phyloP scores from a whole-genome alignment of 2,329 filamentous ascomycete genomes.

The Nannizzia gypsea region DNA sequence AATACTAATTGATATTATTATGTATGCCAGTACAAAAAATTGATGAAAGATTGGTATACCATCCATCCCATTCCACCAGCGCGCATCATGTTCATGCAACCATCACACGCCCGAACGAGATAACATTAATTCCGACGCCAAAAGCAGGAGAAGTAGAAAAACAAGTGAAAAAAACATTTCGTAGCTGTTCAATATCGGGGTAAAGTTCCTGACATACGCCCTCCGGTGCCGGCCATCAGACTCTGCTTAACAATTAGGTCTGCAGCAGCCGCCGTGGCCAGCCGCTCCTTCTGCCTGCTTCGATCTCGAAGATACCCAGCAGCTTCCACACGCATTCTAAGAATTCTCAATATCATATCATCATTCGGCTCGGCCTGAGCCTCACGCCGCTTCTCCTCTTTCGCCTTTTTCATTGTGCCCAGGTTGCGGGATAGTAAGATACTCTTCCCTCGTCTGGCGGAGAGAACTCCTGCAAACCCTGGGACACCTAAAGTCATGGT shows the following conservation, averaged over 20 bases:
- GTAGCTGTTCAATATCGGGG: slow-evolving; percentile 1
- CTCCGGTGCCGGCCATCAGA: slow-evolving; percentile 49
- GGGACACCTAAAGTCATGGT: slow-evolving; percentile 34
- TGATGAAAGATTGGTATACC: background rate
- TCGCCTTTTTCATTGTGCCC: slow-evolving; percentile 89
- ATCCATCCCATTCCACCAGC: background rate
- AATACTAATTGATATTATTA: background rate
- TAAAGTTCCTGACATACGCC: slow-evolving; percentile 41
- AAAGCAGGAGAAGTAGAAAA: background rate
- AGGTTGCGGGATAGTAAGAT: slow-evolving; percentile 93
- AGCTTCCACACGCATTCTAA: slow-evolving; percentile 90
- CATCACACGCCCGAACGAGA: background rate
- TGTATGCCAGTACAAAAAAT: background rate
- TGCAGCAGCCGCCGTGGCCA: slow-evolving; percentile 79
- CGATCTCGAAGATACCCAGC: slow-evolving; percentile 76
- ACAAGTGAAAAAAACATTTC: background rate
- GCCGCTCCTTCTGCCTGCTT: slow-evolving; percentile 83
- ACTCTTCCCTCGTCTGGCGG: slow-evolving; percentile 46
- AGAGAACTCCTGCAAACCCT: slow-evolving; percentile 33
- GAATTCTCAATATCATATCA: slow-evolving; percentile 91
- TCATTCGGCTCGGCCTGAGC: slow-evolving; percentile 93
- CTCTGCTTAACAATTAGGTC: slow-evolving; percentile 93
- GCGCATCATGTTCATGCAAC: background rate
- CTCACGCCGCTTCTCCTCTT: slow-evolving; percentile 90
- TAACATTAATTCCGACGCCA: background rate